Percentiles rank a stretch among this genome's conserved stretches.
Conservation (phyloP, 2,329 filamentous ascomycete genomes). For the Ambrosiella cleistominuta region DNA sequence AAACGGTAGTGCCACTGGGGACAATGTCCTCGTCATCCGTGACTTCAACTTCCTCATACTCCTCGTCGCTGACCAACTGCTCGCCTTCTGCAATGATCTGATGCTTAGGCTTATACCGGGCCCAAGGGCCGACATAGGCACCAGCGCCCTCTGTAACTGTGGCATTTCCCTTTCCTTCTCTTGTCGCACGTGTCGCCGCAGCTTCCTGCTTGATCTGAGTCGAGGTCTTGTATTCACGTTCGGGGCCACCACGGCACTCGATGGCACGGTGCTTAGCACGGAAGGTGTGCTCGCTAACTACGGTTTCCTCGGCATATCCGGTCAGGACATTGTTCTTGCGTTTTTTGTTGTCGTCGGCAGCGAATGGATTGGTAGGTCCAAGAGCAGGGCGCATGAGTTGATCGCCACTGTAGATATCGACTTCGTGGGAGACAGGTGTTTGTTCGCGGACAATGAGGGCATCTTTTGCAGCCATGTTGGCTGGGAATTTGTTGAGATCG, state of each 20-base stretch:
- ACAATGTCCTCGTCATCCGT: constrained; percentile 54
- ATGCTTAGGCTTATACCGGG: constrained; percentile 56
- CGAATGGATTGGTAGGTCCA: constrained; percentile 62
- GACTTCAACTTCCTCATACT: constrained; percentile 61
- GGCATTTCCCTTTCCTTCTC: constrained; percentile 73
- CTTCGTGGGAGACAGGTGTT: constrained; percentile 38
- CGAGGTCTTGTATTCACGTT: constrained; percentile 36
- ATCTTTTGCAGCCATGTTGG: constrained; percentile 48
- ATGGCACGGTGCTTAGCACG: constrained; percentile 72
- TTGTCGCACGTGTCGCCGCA: constrained; percentile 48
- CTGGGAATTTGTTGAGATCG: constrained; percentile 45
- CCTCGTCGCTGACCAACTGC: constrained; percentile 60
- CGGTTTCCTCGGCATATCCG: constrained; percentile 73
- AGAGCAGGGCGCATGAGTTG: constrained; percentile 47
- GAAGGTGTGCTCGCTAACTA: constrained; percentile 81
- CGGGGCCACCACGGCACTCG: constrained; percentile 44
- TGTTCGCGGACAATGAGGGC: constrained; percentile 39
- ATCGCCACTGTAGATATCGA: constrained; percentile 51
- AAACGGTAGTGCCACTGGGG: constrained; percentile 43
- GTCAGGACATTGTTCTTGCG: constrained; percentile 57
- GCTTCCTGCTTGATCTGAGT: constrained; percentile 52
- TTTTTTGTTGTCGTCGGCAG: constrained; percentile 47
- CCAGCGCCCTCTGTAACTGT: constrained; percentile 70
- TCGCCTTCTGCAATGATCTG: constrained; percentile 58
- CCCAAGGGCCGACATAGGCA: constrained; percentile 91